phyloP scores from a whole-genome alignment of 75 land plant genomes.

The Azolla pinnata region DNA sequence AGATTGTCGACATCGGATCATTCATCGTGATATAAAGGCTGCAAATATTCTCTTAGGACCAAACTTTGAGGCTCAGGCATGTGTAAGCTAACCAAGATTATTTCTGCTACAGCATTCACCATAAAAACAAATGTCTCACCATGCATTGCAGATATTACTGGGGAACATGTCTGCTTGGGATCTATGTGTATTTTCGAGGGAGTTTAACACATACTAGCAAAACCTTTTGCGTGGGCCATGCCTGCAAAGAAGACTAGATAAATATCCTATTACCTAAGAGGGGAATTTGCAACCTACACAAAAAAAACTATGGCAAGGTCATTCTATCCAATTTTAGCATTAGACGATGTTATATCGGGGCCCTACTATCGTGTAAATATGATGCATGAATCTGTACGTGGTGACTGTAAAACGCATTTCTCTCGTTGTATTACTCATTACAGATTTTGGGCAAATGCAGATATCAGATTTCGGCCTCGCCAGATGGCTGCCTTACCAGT shows the following conservation, averaged over 20 bases:
- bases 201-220: conserved; percentile 2
- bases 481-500: conserved; percentile 28
- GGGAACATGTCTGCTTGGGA: conserved; percentile 2
- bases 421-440: no score
- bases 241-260: no score
- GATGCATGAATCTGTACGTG: no score
- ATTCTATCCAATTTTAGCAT: no score
- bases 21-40: conserved; percentile 87
- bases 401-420: no score
- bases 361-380: no score
- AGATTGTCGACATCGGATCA: conserved; percentile 66
- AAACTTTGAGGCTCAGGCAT: conserved; percentile 70
- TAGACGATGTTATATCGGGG: no score
- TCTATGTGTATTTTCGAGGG: conserved; percentile 4
- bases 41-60: conserved; percentile 63
- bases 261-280: no score
- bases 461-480: conserved; percentile 36
- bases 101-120: neutral
- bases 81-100: neutral
- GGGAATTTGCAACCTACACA: no score
- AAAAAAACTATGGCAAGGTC: no score
- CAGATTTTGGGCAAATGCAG: no score
- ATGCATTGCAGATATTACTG: conserved; percentile 3
- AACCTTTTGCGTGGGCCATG: conserved; percentile 9
- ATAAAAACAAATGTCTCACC: no score